A percentile compares a stretch with the other conserved stretches of the same genome.
Conservation (phyloP, 164 flowering plant genomes). For the Macadamia tetraphylla region DNA sequence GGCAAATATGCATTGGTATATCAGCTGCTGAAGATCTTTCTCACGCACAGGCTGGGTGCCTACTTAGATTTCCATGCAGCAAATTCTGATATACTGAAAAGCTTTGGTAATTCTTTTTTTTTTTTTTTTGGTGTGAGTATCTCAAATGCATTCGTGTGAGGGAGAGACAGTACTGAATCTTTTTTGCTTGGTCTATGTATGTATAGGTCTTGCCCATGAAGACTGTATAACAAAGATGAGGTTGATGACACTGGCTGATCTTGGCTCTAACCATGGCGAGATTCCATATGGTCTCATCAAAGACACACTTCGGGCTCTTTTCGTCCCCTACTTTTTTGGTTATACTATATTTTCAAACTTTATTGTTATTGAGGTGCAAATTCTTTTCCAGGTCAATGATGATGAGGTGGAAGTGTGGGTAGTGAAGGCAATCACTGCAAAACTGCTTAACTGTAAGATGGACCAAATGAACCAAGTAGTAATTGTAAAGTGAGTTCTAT, state of each 20-base stretch:
- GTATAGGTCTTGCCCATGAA: slow-evolving; percentile 79
- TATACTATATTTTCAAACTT: too few species aligned
- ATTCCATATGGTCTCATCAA: slow-evolving; percentile 69
- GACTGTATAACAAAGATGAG: slow-evolving; percentile 92
- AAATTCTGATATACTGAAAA: slow-evolving; percentile 56
- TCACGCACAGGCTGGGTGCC: slow-evolving; percentile 73
- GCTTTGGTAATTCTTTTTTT: slow-evolving; percentile 46
- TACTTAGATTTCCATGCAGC: slow-evolving; percentile 78
- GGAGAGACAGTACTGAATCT: neutral
- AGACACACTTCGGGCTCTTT: slow-evolving; percentile 44
- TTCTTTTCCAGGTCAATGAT: slow-evolving; percentile 46
- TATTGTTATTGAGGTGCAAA: neutral
- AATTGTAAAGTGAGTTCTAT: slow-evolving; percentile 53
- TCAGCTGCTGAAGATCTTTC: slow-evolving; percentile 82
- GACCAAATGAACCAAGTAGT: slow-evolving; percentile 91
- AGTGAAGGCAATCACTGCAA: slow-evolving; percentile 81
- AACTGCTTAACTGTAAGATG: slow-evolving; percentile 84
- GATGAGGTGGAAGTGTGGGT: slow-evolving; percentile 95
- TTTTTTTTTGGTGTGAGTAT: neutral
- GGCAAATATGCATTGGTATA: slow-evolving; percentile 54
- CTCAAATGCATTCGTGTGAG: neutral
- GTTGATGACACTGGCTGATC: slow-evolving; percentile 82
- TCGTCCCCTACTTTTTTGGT: neutral
- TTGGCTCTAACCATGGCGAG: slow-evolving; percentile 60
- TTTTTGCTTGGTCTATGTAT: slow-evolving; percentile 3